Conservation (phyloP, 2,329 filamentous ascomycete species). For the Cytospora leucostoma region DNA sequence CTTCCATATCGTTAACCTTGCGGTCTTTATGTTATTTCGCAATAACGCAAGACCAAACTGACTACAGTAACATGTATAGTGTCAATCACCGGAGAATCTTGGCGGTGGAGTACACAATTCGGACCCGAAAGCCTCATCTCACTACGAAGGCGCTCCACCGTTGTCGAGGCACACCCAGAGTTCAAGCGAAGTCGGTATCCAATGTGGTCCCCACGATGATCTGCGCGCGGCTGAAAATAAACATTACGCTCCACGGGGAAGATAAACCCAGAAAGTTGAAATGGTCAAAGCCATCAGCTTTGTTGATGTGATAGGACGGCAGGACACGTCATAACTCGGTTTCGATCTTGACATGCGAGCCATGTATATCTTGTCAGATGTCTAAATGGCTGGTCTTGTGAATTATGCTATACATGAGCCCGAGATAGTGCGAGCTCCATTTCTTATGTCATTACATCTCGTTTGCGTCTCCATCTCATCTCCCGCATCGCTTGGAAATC, state of each 20-base stretch:
- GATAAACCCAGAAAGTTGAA: not conserved
- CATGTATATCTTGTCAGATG: not conserved
- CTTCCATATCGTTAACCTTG: not conserved
- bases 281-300: not conserved
- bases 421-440: not conserved
- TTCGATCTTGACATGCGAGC: not conserved
- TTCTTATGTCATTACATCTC: not conserved
- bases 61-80: not conserved
- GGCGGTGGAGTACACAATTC: not conserved
- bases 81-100: not conserved
- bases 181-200: not conserved
- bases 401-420: not conserved
- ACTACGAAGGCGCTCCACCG: not conserved
- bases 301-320: not conserved
- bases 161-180: not conserved
- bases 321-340: not conserved
- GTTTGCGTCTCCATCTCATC: constrained; percentile 2
- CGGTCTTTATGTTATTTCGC: not conserved
- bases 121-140: not conserved
- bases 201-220: not conserved
- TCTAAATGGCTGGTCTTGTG: not conserved
- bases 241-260: not conserved
- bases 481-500: constrained; percentile 20
- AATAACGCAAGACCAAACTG: not conserved
- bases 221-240: not conserved